A percentile compares a stretch with the other conserved stretches of the same genome.
Evolutionary conservation across 345 rosid genomes (phyloP).

Genomic region (Aegle marmelos): DNA sequence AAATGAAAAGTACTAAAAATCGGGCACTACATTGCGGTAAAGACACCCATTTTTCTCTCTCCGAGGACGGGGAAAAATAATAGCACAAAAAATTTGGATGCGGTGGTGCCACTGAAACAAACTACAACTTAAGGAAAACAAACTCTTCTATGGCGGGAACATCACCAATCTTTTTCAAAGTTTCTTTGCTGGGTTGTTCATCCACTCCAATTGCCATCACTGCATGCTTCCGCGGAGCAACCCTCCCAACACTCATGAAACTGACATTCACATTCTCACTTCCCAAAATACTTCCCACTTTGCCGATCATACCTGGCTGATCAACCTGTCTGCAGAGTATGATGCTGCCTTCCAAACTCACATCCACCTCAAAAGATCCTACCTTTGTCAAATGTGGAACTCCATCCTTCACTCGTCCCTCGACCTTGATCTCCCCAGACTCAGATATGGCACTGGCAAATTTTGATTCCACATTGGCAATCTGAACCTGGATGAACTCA

Average conservation of each 20-base stretch:
- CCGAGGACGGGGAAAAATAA: no score
- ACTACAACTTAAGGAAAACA: constrained; percentile 68
- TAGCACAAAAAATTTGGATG: not conserved
- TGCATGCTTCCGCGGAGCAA: constrained; percentile 77
- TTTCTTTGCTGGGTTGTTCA: constrained; percentile 57
- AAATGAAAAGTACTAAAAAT: constrained; percentile 24
- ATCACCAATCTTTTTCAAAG: constrained; percentile 61
- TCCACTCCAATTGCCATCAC: constrained; percentile 86
- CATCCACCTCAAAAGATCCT: constrained; percentile 77
- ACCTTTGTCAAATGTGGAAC: constrained; percentile 74
- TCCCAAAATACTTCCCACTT: constrained; percentile 67
- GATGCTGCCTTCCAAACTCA: constrained; percentile 76
- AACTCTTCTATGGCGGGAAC: constrained; percentile 69
- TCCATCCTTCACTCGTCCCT: constrained; percentile 74
- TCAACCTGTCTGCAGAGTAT: constrained; percentile 80
- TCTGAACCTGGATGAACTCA: constrained; percentile 65
- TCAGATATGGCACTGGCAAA: constrained; percentile 81
- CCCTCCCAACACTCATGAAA: constrained; percentile 88
- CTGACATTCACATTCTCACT: constrained; percentile 77
- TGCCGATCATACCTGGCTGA: constrained; percentile 85
- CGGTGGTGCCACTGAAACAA: not conserved
- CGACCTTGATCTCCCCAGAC: constrained; percentile 66
- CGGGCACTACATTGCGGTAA: constrained; percentile 1
- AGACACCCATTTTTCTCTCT: constrained; percentile 7
- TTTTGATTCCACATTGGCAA: constrained; percentile 69